phyloP scores from a whole-genome alignment of 305 asterid species.

The Fraxinus sp. region DNA sequence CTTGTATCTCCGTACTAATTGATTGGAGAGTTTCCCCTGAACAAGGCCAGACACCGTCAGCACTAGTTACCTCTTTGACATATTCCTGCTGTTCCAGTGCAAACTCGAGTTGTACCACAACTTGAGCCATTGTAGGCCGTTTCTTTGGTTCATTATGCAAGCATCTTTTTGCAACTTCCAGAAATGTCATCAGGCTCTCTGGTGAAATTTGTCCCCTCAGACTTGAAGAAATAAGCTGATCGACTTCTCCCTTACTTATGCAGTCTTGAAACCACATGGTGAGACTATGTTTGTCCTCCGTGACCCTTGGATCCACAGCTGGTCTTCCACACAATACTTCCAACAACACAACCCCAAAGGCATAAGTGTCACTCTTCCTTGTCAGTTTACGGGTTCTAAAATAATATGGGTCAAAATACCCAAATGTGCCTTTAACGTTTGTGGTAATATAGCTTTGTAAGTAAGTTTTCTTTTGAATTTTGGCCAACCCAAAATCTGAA shows the following conservation, averaged over 20 bases:
- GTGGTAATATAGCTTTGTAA: conserved; percentile 33
- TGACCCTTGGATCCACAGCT: conserved; percentile 29
- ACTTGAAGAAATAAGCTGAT: conserved; percentile 32
- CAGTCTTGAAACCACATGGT: conserved; percentile 30
- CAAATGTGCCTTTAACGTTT: conserved; percentile 37
- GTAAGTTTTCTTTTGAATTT: conserved; percentile 26
- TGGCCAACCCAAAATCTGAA: conserved; percentile 52
- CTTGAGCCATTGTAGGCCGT: conserved; percentile 40
- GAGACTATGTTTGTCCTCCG: conserved; percentile 28
- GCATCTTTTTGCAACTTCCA: conserved; percentile 32
- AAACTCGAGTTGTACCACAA: conserved; percentile 32
- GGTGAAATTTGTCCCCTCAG: conserved; percentile 30
- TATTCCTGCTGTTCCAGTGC: conserved; percentile 34
- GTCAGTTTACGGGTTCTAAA: conserved; percentile 20
- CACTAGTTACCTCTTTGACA: neutral
- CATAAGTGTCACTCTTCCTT: conserved; percentile 39
- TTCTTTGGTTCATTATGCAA: conserved; percentile 35
- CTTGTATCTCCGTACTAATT: neutral
- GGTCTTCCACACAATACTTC: conserved; percentile 49
- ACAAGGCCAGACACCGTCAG: conserved; percentile 3
- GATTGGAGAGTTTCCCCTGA: conserved; percentile 1
- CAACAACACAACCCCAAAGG: conserved; percentile 49
- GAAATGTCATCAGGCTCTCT: conserved; percentile 31
- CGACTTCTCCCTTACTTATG: conserved; percentile 29
- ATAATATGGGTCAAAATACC: conserved; percentile 49